These are phyloP conservation scores for Brettanomyces nanus DNA, from an alignment of 805 yeast genomes.

Conservation along the genomic window DNA sequence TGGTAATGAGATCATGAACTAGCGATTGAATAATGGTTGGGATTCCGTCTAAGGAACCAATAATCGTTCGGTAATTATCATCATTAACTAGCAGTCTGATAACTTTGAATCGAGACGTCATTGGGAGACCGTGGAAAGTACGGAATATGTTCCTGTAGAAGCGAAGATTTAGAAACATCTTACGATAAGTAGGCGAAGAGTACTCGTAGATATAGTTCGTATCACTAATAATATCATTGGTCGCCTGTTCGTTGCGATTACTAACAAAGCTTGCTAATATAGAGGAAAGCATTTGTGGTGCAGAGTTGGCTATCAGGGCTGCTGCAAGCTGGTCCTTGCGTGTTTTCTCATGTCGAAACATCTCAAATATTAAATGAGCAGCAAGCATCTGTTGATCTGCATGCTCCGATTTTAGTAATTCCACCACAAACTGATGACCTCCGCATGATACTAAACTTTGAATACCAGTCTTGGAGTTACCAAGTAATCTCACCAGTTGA, in stretches of 20 bases:
- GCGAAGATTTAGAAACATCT: neutral
- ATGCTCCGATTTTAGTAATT: neutral
- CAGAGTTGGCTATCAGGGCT: neutral
- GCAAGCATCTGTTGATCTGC: neutral
- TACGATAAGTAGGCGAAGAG: neutral
- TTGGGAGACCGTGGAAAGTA: neutral
- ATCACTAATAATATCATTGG: neutral
- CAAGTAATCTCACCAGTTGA: neutral
- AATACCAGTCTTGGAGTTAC: neutral
- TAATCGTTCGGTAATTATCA: neutral
- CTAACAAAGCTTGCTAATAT: neutral
- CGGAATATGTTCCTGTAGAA: conserved; percentile 2
- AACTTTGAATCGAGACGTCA: neutral
- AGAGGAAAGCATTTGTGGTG: neutral
- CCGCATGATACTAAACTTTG: conserved; percentile 1
- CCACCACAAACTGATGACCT: neutral
- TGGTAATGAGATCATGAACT: neutral
- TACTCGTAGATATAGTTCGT: conserved; percentile 1
- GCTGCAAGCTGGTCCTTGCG: conserved; percentile 3
- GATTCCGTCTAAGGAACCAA: neutral
- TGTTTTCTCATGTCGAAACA: conserved; percentile 2
- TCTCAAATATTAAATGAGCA: neutral
- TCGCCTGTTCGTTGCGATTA: neutral
- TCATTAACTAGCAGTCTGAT: neutral
- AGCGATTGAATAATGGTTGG: neutral